Conservation (phyloP, 164 flowering plant genomes). For the Piper longum region DNA sequence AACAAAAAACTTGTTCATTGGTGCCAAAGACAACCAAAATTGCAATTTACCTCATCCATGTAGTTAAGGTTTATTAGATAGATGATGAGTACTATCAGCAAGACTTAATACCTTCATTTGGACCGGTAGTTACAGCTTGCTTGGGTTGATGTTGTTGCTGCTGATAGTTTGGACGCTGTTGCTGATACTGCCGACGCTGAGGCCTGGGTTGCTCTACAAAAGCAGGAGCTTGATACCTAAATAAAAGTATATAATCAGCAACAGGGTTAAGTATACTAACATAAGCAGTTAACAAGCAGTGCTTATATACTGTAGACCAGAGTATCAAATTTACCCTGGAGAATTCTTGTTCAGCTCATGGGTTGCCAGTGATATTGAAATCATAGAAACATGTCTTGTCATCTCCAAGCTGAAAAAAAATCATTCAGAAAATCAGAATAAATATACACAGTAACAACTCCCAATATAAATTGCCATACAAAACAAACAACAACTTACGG, state of each 20-base stretch:
- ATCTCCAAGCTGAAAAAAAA: conserved; percentile 65
- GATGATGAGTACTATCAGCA: not conserved
- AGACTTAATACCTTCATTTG: conserved; percentile 34
- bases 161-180: conserved; percentile 11
- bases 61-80: no score
- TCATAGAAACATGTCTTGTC: conserved; percentile 86
- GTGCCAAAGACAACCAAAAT: not conserved
- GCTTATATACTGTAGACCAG: not conserved
- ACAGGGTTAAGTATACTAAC: not conserved
- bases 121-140: conserved; percentile 34
- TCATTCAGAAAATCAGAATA: not conserved
- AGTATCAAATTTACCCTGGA: conserved; percentile 48
- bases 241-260: no score
- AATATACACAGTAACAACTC: not conserved
- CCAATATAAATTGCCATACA: not conserved
- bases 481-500: conserved; percentile 39
- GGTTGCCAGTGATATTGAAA: conserved; percentile 63
- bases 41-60: no score
- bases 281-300: not conserved
- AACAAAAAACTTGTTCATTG: no score
- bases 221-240: conserved; percentile 68
- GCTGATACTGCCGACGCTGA: conserved; percentile 8
- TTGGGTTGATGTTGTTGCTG: conserved; percentile 26
- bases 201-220: conserved; percentile 30
- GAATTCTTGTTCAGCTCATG: conserved; percentile 54